phyloP scores from a whole-genome alignment of 1,284 basidiomycete species.

The Taiwanofungus camphoratus region DNA sequence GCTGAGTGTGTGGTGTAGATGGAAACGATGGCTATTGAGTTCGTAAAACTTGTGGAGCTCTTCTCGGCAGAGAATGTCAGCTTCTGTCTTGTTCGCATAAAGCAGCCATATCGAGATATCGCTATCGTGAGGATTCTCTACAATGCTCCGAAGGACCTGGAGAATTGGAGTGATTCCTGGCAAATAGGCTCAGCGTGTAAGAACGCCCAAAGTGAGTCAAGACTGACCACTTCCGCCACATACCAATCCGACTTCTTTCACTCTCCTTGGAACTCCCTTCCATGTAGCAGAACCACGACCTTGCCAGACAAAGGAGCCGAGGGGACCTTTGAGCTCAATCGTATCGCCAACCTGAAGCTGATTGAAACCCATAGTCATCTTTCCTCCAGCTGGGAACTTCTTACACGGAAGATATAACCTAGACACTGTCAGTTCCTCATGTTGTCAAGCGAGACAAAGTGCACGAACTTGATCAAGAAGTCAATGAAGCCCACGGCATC shows the following conservation, averaged over 20 bases:
- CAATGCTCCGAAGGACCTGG: conserved; percentile 46
- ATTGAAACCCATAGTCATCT: conserved; percentile 51
- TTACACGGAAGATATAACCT: conserved; percentile 42
- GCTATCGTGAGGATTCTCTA: conserved; percentile 35
- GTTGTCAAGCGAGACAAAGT: not conserved
- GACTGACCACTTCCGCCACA: conserved; percentile 49
- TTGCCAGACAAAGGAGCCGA: conserved; percentile 55
- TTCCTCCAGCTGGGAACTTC: conserved; percentile 43
- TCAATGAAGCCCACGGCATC: conserved; percentile 46
- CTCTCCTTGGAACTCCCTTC: conserved; percentile 32
- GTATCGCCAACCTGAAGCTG: conserved; percentile 43
- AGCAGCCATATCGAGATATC: conserved; percentile 46
- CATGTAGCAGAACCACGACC: conserved; percentile 37
- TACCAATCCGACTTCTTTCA: conserved; percentile 50
- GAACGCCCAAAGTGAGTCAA: not conserved
- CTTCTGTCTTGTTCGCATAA: conserved; percentile 45
- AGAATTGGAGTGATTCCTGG: conserved; percentile 57
- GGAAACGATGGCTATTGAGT: conserved; percentile 34
- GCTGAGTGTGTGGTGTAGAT: conserved; percentile 43
- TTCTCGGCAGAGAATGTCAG: conserved; percentile 47
- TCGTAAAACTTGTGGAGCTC: conserved; percentile 54
- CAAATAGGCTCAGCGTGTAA: not conserved
- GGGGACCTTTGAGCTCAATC: conserved; percentile 61
- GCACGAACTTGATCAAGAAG: conserved; percentile 46
- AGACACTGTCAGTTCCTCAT: not conserved